phyloP scores from a whole-genome alignment of 768 basidiomycete genomes.

The Boletus barrowsii region DNA sequence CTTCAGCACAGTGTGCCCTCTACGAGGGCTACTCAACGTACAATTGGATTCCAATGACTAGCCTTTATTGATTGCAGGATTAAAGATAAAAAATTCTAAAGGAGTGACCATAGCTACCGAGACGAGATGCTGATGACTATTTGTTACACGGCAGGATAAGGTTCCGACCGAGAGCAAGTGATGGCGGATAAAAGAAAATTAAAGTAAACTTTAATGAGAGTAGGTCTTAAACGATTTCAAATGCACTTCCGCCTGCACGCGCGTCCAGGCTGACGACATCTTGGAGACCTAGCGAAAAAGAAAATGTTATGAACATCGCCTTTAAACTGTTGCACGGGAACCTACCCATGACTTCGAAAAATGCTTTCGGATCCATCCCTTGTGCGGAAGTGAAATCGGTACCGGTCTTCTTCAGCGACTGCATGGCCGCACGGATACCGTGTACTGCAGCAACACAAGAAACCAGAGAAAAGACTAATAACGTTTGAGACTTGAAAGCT shows the following conservation, averaged over 20 bases:
- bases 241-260: constrained; percentile 57
- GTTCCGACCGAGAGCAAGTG: background rate
- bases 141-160: constrained; percentile 20
- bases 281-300: constrained; percentile 41
- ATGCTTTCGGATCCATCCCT: constrained; percentile 75
- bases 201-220: background rate
- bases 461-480: constrained; percentile 68
- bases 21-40: background rate
- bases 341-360: constrained; percentile 76
- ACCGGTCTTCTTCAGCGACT: constrained; percentile 70
- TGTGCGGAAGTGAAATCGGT: constrained; percentile 60
- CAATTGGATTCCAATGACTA: constrained; percentile 1
- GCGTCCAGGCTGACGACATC: constrained; percentile 55
- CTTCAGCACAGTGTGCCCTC: background rate
- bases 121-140: constrained; percentile 18
- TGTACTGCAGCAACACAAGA: constrained; percentile 77
- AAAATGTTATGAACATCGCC: background rate
- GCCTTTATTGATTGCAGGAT: constrained; percentile 19
- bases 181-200: background rate
- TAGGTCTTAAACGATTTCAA: constrained; percentile 42
- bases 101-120: constrained; percentile 17
- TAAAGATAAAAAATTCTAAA: constrained; percentile 21
- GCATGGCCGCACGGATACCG: constrained; percentile 76
- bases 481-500: background rate
- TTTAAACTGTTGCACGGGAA: background rate